Evolutionary conservation across 192 early-diverging fungal genomes (phyloP), one percentile per base, ranked within the genome.

Genomic region (Rhizoclosmatium globosum): DNA sequence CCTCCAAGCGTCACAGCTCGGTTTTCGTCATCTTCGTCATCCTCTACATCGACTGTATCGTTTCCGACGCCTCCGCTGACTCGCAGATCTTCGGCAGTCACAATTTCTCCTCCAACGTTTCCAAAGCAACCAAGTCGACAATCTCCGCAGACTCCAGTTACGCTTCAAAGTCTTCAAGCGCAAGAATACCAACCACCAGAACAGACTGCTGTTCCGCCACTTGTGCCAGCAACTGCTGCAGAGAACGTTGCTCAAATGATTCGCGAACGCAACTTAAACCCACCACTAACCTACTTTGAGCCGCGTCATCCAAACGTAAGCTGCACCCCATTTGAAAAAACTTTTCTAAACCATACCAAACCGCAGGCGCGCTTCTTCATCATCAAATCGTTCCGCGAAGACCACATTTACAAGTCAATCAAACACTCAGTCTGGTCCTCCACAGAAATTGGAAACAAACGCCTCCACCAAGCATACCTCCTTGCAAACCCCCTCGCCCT

Each of bases 381-480:
- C 39, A 89, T 90, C 69, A 90, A 90, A 62, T 89, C 87, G 41
- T 86, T 83, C 73, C 86, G 83, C 41, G 82, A 88, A 65, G 79
- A 80, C 78, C 85, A 90, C 78, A 81, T 90, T 31, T 85, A 61
- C 57, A 74, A 74, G 45, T 83, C 84, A 50, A 69, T 87, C 60
- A 79, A 85, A 67, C 81, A 90, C 82, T 60, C 56, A 43, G 82
- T 90, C 70, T 90, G 89, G 89, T 75, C 87, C 6, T 87, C 86
- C 43, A 90, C 89, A 41, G 87, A 89, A 68, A 81, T 89, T 50
- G 89, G 89, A 31, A 90, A 90, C 81, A 79, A 84, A 31, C 84
- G 89, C 3, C 84, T 90, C 39, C 76, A 88, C 77, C 75, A 77
- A 43, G 89, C 89, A 2, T 90, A 81, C 61, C 46, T 67, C 13